A percentile compares a stretch with the other conserved stretches of the same genome.
phyloP scores from a whole-genome alignment of 495 filamentous ascomycete species.

The Neurospora sp. region DNA sequence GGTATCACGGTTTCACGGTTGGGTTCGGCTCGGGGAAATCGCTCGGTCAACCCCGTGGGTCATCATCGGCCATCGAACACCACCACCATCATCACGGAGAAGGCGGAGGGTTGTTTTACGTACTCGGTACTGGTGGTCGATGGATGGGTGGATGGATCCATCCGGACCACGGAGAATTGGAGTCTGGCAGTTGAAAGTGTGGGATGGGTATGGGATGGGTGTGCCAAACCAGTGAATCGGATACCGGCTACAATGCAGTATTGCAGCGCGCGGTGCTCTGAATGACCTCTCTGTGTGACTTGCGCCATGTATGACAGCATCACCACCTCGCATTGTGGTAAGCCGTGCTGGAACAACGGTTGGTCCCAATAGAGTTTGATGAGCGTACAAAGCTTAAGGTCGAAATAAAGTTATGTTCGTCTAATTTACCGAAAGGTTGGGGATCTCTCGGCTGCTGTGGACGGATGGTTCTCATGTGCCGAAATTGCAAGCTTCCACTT shows the following conservation, averaged over 20 bases:
- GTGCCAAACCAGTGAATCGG: background rate
- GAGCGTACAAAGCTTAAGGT: background rate
- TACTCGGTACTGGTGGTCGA: background rate
- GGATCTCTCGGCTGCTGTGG: background rate
- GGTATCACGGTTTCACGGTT: background rate
- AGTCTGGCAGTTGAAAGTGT: background rate
- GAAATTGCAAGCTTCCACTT: background rate
- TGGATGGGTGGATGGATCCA: background rate
- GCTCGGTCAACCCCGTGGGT: background rate
- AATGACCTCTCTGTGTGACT: background rate
- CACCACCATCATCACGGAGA: background rate
- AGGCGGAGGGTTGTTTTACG: background rate
- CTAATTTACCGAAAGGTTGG: background rate
- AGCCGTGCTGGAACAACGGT: background rate
- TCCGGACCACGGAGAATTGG: background rate
- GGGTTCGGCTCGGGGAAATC: background rate
- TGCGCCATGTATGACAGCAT: background rate
- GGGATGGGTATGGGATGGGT: background rate
- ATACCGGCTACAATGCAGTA: background rate
- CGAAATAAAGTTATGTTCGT: background rate
- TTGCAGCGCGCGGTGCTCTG: background rate
- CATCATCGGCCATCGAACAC: background rate
- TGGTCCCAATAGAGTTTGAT: background rate
- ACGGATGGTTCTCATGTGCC: background rate
- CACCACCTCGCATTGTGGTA: background rate